phyloP scores from a whole-genome alignment of 2,329 filamentous ascomycete genomes.

The Tolypocladium endophyticum region DNA sequence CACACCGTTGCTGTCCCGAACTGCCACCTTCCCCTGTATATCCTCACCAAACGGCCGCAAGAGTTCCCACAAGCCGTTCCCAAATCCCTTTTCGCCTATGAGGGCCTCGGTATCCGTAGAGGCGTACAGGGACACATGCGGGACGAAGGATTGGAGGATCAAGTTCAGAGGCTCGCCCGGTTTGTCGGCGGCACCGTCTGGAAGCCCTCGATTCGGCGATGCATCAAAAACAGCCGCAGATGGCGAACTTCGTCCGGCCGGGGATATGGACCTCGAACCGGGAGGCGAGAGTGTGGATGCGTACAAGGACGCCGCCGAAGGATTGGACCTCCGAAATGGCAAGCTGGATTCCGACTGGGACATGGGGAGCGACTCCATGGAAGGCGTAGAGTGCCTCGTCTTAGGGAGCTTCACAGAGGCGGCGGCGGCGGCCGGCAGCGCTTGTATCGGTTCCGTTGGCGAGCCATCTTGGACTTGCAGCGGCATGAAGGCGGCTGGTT shows the following conservation, averaged over 20 bases:
- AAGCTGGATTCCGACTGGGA: constrained; percentile 43
- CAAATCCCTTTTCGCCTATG: constrained; percentile 73
- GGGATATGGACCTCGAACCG: constrained; percentile 57
- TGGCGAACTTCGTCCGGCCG: constrained; percentile 47
- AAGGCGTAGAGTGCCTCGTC: constrained; percentile 46
- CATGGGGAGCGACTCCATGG: constrained; percentile 33
- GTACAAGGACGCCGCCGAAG: constrained; percentile 51
- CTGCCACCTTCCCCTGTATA: constrained; percentile 76
- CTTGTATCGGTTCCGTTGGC: constrained; percentile 57
- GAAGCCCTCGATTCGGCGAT: constrained; percentile 30
- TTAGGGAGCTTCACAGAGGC: constrained; percentile 50
- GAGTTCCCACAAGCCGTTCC: constrained; percentile 71
- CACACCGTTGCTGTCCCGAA: constrained; percentile 80
- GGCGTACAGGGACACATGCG: constrained; percentile 78
- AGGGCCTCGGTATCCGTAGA: constrained; percentile 78
- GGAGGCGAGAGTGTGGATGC: constrained; percentile 58
- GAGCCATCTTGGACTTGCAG: constrained; percentile 52
- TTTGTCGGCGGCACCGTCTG: constrained; percentile 31
- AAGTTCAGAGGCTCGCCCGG: constrained; percentile 50
- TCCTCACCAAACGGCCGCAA: constrained; percentile 85
- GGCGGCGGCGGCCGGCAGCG: constrained; percentile 56
- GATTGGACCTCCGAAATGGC: constrained; percentile 42
- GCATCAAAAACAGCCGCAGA: constrained; percentile 49
- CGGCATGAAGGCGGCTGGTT: constrained; percentile 49
- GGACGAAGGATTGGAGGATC: constrained; percentile 77